phyloP scores from a whole-genome alignment of 1,284 basidiomycete genomes.

The Leccinum fuscescens region DNA sequence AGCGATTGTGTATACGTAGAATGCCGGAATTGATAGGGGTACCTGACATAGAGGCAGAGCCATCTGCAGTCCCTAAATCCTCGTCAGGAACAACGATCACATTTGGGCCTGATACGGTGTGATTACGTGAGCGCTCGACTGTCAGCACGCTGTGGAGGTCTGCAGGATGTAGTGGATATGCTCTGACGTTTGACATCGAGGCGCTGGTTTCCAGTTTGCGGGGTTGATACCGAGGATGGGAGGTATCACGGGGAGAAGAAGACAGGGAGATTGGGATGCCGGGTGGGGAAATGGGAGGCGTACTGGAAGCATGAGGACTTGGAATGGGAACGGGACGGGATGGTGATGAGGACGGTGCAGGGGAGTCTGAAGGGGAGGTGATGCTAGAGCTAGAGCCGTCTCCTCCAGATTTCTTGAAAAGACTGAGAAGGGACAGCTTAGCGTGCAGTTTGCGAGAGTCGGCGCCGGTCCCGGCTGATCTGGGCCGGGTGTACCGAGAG shows the following conservation, averaged over 20 bases:
- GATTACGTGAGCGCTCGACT: conserved; percentile 31
- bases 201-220: conserved; percentile 28
- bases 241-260: conserved; percentile 30
- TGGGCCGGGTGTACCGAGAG: conserved; percentile 38
- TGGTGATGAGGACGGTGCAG: conserved; percentile 21
- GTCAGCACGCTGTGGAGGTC: conserved; percentile 36
- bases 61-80: conserved; percentile 25
- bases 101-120: conserved; percentile 25
- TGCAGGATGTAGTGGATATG: conserved; percentile 32
- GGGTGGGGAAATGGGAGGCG: conserved; percentile 31
- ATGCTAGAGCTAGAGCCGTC: conserved; percentile 38
- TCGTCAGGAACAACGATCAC: conserved; percentile 22
- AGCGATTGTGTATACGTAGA: conserved; percentile 39
- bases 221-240: conserved; percentile 19
- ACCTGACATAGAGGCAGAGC: conserved; percentile 24
- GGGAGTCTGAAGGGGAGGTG: conserved; percentile 29
- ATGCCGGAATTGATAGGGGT: conserved; percentile 37
- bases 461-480: conserved; percentile 48
- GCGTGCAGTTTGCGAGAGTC: conserved; percentile 41
- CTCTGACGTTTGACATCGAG: conserved; percentile 27
- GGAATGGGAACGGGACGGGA: conserved; percentile 24
- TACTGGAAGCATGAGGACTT: conserved; percentile 9
- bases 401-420: conserved; percentile 44
- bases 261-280: conserved; percentile 24
- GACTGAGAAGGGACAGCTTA: conserved; percentile 42